Base-by-base conservation (phyloP, 108 stramenopile genomes). In the Conticribra guillardii region DNA sequence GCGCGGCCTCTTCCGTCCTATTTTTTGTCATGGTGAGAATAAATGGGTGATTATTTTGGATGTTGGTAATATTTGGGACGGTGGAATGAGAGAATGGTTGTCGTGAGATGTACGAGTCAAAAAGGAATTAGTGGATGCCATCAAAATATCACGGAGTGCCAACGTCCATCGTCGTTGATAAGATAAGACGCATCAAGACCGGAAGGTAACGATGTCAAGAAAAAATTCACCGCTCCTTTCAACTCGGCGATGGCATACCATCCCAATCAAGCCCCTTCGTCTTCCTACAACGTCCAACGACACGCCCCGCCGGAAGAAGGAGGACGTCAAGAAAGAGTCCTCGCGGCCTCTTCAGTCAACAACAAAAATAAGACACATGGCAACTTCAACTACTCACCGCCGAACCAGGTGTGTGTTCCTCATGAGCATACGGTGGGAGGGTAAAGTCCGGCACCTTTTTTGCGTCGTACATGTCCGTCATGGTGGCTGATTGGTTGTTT, bases 361-460 rank as follows among this genome's bases (percentile, higher is more conserved):
- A 58, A 74, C 34, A 57, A 61, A 17, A 53, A 44, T 73, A 64
- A 22, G 26, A 69, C 37, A 9, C 37, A 11, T 11, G 37, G 37
- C 37, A 41, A 41, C 8, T 5, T 11, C 5, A 32, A 4, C 4
- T 3, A 46, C 82, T 74, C 51, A 81, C 84, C 54, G 64, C 68
- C 33, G 68, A 55, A 2, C 84, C 86, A 41, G 37, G 37, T 5
- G 37, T 41, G 33, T 83, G 82, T 64, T 91, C 90, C 60, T 87
- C 85, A 59, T 91, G 90, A 14, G 84, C 80, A 60, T 85, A 91
- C 7, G 90, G 86, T 41, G 82, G 83, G 51, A 91, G 70, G 8
- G 69, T 49, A 50, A 85, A 84, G 52, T 88, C 84, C 46, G 70
- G 63, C 59, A 68, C 68, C 72, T 69, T 74, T 50, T 77, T 76